Conservation (phyloP, 2,329 filamentous ascomycete species). For the Diaporthe sp. region DNA sequence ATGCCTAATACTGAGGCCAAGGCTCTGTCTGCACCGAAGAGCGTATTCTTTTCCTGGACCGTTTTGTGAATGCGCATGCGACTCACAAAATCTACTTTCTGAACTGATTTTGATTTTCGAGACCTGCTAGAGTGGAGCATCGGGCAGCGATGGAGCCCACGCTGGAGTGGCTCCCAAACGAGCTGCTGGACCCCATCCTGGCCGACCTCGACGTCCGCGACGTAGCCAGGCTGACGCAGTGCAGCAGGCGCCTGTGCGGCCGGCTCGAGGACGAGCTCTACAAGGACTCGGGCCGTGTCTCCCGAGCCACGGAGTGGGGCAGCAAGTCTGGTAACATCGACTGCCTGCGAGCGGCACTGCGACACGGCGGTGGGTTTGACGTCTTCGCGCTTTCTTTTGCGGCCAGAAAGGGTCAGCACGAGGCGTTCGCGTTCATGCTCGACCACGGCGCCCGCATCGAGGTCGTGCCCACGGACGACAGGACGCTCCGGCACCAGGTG, state of each 20-base stretch:
- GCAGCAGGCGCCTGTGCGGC: not conserved
- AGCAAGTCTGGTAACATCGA: not conserved
- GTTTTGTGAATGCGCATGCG: not conserved
- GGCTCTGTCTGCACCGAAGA: not conserved
- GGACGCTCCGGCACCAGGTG: not conserved
- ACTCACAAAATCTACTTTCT: not conserved
- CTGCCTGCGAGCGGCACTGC: not conserved
- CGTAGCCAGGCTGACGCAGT: not conserved
- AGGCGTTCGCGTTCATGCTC: not conserved
- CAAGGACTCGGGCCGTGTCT: not conserved
- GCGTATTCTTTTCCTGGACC: not conserved
- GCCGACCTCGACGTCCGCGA: not conserved
- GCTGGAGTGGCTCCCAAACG: conserved; percentile 2
- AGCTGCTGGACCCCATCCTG: not conserved
- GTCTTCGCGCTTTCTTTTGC: not conserved
- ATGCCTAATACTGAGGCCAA: not conserved
- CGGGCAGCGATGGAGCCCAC: not conserved
- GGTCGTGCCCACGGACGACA: not conserved
- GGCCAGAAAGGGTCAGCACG: not conserved
- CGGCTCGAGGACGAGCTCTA: not conserved
- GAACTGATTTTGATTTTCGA: fast-evolving
- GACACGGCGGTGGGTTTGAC: not conserved
- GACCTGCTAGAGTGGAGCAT: not conserved
- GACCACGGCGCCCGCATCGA: not conserved
- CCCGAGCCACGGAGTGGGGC: not conserved